Base-by-base conservation (phyloP, 495 filamentous ascomycete species). In the Xylaria nigripes region DNA sequence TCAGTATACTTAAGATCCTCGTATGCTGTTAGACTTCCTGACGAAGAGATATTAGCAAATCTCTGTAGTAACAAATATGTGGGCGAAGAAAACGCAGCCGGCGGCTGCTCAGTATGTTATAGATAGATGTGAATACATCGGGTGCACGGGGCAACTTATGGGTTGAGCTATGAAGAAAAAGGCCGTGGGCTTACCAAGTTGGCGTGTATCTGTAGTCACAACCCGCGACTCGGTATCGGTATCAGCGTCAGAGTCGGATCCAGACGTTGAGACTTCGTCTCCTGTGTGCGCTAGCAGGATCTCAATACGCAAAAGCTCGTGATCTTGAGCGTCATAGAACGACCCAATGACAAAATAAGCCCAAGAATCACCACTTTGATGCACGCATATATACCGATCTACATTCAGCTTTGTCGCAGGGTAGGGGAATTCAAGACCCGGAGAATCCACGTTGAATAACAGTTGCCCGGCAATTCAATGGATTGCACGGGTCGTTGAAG, bases 401-500 rank as follows among this genome's bases (percentile, higher is more conserved):
- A 63, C 56, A n/a, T 60, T 40, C 13, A 68, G 55, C 46, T 67
- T 63, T 7, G 53, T 63, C n/a, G 66, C 66, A 27, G 64, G 66
- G 38, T 54, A 54, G 19, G 66, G 66, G 44, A 68, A 56, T 50
- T 52, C 46, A 6, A 36, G 52, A 42, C 23, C 15, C 45, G 3
- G 59, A 36, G 53, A 56, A 58, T 59, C 65, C 54, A 65, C 57
- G 50, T 55, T 66, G 59, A 63, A 25, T 13, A 51, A 32, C 41
- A 6, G 32, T 22, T 41, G 12, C 49, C 34, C 8, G 34, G 34
- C 36, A 51, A 54, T 42, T 45, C 36, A 46, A 42, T 48, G 24
- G n/a, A 6, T 43, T 3, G 46, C 36, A 38, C 38, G 25, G 43
- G 45, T 10, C 47, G 50, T 13, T 40, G 23, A 29, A 6, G 24